These are phyloP conservation scores for Mortierella sp. DNA, from an alignment of 371 early-diverging fungal genomes.

Conservation along the genomic window DNA sequence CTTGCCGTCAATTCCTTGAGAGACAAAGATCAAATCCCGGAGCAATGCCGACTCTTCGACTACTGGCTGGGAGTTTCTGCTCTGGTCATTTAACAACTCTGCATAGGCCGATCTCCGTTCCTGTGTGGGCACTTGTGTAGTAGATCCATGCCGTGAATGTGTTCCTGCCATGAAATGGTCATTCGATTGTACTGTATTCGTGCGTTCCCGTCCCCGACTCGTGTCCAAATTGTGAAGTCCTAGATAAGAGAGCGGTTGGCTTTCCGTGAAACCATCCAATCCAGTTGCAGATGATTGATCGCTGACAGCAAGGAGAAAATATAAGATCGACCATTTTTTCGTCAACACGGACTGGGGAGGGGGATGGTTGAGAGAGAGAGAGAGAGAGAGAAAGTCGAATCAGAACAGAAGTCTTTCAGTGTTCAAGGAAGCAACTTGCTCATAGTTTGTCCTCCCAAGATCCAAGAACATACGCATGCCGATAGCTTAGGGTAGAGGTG, in stretches of 20 bases:
- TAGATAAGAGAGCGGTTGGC: conserved; percentile 46
- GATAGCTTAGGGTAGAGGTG: conserved; percentile 71
- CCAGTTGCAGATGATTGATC: conserved; percentile 35
- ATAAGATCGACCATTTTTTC: conserved; percentile 79
- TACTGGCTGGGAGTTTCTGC: conserved; percentile 46
- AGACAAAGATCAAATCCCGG: conserved; percentile 88
- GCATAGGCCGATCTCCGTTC: conserved; percentile 14
- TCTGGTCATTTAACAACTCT: conserved; percentile 15
- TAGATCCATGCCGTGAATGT: conserved; percentile 22
- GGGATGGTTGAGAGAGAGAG: not conserved
- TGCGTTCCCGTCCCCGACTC: conserved; percentile 41
- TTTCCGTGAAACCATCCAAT: conserved; percentile 27
- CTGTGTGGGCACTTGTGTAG: conserved; percentile 11
- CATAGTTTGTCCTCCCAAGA: no score
- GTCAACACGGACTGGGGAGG: conserved; percentile 50
- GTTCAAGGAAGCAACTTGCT: not conserved
- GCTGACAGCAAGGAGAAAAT: conserved; percentile 71
- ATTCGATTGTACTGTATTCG: conserved; percentile 12
- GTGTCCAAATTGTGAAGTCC: conserved; percentile 47
- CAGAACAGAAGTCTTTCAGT: no score
- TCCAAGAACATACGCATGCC: conserved; percentile 58
- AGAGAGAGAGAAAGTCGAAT: no score
- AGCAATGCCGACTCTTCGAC: conserved; percentile 77
- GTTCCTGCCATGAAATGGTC: conserved; percentile 10
- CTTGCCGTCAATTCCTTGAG: conserved; percentile 95